Evolutionary conservation across 306 rosid genomes (phyloP), one percentile per base, ranked within the genome.

Genomic region (Canavalia ensiformis): DNA sequence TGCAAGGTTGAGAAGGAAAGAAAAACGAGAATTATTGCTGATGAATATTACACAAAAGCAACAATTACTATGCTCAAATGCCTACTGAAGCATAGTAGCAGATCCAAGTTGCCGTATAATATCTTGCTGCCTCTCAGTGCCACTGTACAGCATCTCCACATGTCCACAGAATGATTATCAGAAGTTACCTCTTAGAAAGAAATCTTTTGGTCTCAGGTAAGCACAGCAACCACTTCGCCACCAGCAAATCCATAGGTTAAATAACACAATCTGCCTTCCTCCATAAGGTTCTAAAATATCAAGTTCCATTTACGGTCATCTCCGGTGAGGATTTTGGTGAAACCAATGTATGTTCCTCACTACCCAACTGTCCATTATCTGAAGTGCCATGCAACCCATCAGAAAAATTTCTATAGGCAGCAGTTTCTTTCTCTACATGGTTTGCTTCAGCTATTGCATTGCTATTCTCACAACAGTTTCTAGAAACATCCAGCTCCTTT

Each of bases 241-340:
- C 89, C 82, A 81, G 83, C 82, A 84, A 83, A 75, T 85, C 62
- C 85, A 78, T 74, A 44, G 56, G 81, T 77, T 45, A 80, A 74
- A 74, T 80, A 84, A 68, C 85, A 77, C 68, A 68, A 59, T 59
- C 31, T 51, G 44, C 54, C 76, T 72, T 72, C 68, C 78, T 46
- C 69, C 59, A 80, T 72, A 56, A n/a, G 54, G 60, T 47, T 72
- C 54, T 49, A 29, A 78, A 31, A 76, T 79, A 80, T 84, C 54
- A 93, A 2, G 94, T 93, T 68, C 99, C 97, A 69, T 87, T 93
- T 59, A 90, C 95, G 67, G 94, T 84, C 99, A 93, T 95, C 81
- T 93, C 97, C 6, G 97, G 93, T 0, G 99, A 93, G 74, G 99
- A 91, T 80, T 93, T 89, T 6, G 94, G 93, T 3, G 99, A 92